A percentile compares a stretch with the other conserved stretches of the same genome.
Evolutionary conservation across 805 yeast genomes (phyloP).

Genomic region (Kockiozyma suomiensis): DNA sequence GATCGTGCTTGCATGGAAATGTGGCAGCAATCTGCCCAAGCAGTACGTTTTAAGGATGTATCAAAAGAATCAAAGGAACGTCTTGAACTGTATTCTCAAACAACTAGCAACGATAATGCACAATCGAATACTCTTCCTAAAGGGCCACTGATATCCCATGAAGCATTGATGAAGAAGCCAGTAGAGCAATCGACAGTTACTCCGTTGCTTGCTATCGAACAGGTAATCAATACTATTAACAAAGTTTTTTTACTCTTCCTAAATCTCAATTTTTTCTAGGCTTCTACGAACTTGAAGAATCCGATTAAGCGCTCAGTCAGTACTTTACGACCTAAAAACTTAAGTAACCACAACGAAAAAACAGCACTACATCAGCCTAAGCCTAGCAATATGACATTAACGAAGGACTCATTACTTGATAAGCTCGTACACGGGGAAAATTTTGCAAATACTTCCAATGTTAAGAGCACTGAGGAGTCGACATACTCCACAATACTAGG

Average conservation of each 20-base stretch:
- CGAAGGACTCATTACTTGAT: slow-evolving; percentile 29
- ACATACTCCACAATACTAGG: background rate
- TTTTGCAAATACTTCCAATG: slow-evolving; percentile 11
- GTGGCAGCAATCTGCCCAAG: slow-evolving; percentile 20
- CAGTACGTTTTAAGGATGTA: slow-evolving; percentile 13
- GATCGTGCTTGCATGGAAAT: slow-evolving; percentile 15
- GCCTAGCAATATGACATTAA: slow-evolving; percentile 13
- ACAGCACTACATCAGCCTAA: slow-evolving; percentile 5
- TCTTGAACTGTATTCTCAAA: background rate
- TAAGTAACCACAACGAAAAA: background rate
- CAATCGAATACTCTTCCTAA: background rate
- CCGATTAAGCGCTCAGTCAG: slow-evolving; percentile 12
- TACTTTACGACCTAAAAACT: background rate
- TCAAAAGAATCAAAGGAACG: slow-evolving; percentile 2
- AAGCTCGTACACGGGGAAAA: slow-evolving; percentile 25
- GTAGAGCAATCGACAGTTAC: background rate
- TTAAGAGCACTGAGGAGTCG: background rate
- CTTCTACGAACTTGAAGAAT: slow-evolving; percentile 9
- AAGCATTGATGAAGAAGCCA: slow-evolving; percentile 10
- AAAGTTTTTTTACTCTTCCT: background rate
- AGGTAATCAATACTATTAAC: background rate
- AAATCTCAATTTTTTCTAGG: background rate
- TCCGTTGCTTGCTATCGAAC: slow-evolving; percentile 12
- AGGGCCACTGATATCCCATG: slow-evolving; percentile 14
- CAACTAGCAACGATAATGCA: background rate